Evolutionary conservation across 768 basidiomycete species (phyloP), one percentile per base, ranked within the genome.

Genomic region (Hortiboletus flavorubellus): DNA sequence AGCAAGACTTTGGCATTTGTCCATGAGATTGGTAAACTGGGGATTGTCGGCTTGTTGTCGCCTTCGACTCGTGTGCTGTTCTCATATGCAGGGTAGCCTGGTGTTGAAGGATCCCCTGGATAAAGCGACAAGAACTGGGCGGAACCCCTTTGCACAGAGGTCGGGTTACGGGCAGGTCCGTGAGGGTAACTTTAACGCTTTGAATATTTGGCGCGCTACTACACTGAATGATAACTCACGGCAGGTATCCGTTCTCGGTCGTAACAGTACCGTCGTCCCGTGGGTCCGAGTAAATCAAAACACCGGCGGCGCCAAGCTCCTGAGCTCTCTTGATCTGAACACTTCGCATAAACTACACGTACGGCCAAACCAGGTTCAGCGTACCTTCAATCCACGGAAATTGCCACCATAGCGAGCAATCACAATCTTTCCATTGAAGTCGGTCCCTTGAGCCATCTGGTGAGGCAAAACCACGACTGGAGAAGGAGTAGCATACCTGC

Each of bases 21-120:
- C 87, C 91, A 96, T 0, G 89, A 91, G 59, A 98, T 83, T 1
- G 96, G 96, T n/a, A 98, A 71, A 64, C 91, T 93, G 1, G 91
- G 91, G 56, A 93, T 93, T 16, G 65, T 69, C 2, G 91, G 90
- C 37, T 89, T 81, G 66, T 85, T 91, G 37, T 69, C 73, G 23
- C 77, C 80, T 37, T 81, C 80, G 30, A 72, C 74, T 45, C 89
- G 80, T 12, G 87, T 86, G 38, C 84, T 83, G 64, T 93, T 85
- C 66, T 85, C 80, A 69, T 98, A 98, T 1, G 95, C 78, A 46
- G 96, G 95, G 58, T 84, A 80, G 10, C 89, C 91, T 6, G 95
- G 94, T 4, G 96, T 98, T 0, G 89, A 85, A 2, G 93, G 91
- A 64, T 91, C 89, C 23, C 87, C 86, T 16, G 85, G 84, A 62